A percentile compares a stretch with the other conserved stretches of the same genome.
phyloP scores from a whole-genome alignment of 306 rosid genomes.

The Quercus mongolica region DNA sequence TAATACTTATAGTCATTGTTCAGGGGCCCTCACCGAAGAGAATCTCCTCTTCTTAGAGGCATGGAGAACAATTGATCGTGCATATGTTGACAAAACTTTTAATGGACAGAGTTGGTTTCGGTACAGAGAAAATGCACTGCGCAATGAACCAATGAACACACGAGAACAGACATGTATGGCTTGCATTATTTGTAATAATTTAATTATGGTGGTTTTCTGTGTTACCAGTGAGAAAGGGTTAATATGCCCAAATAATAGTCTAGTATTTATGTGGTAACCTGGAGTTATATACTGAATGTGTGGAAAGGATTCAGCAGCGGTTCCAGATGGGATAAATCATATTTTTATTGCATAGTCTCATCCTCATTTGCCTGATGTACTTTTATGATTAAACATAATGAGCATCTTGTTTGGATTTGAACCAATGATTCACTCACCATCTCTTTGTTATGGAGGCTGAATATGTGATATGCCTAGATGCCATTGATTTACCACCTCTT shows the following conservation, averaged over 20 bases:
- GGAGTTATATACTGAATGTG: background rate
- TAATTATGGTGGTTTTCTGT: background rate
- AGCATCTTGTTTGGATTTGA: background rate
- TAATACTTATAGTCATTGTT: background rate
- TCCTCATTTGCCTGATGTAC: background rate
- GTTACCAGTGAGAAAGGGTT: background rate
- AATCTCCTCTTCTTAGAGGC: conserved; percentile 95
- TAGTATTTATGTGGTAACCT: background rate
- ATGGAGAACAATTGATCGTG: conserved; percentile 91
- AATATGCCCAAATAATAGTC: background rate
- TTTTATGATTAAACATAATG: background rate
- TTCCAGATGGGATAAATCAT: background rate
- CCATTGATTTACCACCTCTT: too few relatives aligned
- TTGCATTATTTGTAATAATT: conserved; percentile 20
- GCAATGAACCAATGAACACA: conserved; percentile 83
- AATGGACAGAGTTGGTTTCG: conserved; percentile 98
- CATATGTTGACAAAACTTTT: conserved; percentile 85
- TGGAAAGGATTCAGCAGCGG: background rate
- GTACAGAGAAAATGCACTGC: conserved; percentile 88
- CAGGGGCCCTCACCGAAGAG: conserved; percentile 82
- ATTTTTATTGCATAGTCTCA: background rate
- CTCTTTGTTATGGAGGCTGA: too few relatives aligned
- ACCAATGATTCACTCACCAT: too few relatives aligned
- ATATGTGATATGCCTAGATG: too few relatives aligned
- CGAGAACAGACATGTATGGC: conserved; percentile 82